These are phyloP conservation scores for Russula sp. DNA, from an alignment of 768 basidiomycete species.

Conservation along the genomic window DNA sequence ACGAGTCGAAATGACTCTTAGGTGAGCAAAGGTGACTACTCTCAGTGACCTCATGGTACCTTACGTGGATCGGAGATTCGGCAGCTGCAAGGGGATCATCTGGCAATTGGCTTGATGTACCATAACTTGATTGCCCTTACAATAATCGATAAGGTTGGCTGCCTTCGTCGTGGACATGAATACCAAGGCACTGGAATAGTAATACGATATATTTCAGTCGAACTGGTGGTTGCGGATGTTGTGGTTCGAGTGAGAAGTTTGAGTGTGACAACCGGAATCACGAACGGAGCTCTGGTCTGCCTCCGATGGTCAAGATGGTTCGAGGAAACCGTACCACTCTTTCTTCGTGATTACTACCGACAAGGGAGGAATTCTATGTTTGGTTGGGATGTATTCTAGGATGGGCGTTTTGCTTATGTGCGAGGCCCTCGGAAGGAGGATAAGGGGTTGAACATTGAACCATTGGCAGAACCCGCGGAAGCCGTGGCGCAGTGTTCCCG, in stretches of 20 bases:
- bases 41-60: not conserved
- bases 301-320: not conserved
- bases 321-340: not conserved
- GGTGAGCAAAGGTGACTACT: not conserved
- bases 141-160: not conserved
- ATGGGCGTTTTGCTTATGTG: not conserved
- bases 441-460: not conserved
- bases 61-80: not conserved
- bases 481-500: conserved; percentile 3
- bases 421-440: not conserved
- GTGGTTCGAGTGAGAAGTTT: not conserved
- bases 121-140: too few relatives aligned
- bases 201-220: not conserved
- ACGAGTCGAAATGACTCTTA: not conserved
- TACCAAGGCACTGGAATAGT: not conserved
- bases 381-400: not conserved
- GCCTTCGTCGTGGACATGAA: not conserved
- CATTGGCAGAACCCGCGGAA: conserved; percentile 11
- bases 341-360: not conserved
- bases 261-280: not conserved
- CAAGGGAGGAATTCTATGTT: not conserved
- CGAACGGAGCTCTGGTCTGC: not conserved
- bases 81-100: not conserved
- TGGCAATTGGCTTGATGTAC: too few relatives aligned
- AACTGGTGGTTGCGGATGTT: too few relatives aligned